Conservation (phyloP, 208 protist genomes). For the Trypanosomatidae sp. region DNA sequence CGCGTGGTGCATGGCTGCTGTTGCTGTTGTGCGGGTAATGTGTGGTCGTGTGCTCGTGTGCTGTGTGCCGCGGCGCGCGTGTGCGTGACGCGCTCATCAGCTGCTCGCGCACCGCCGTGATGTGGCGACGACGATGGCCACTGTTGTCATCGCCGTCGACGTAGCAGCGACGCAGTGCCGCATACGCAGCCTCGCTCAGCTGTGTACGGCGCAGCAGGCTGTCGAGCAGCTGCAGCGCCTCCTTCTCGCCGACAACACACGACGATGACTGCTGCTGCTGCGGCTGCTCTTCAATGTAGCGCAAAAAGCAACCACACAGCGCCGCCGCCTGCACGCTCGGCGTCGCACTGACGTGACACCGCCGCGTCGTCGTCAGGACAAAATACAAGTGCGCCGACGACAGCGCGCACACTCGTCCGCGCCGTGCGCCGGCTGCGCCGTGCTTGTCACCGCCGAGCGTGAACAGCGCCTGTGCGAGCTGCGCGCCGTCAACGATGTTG, state of each 20-base stretch:
- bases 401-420: too few species aligned
- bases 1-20: not conserved
- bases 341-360: slow-evolving; percentile 20
- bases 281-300: slow-evolving; percentile 24
- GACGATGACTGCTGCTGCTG: not conserved
- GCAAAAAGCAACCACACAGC: slow-evolving; percentile 45
- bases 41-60: not conserved
- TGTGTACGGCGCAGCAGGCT: too few species aligned
- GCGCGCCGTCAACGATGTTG: slow-evolving; percentile 27
- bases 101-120: too few species aligned
- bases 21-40: not conserved
- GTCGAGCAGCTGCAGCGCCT: too few species aligned
- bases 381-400: slow-evolving; percentile 53
- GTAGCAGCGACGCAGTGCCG: too few species aligned
- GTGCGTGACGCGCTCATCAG: too few species aligned
- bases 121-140: too few species aligned
- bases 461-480: slow-evolving; percentile 12
- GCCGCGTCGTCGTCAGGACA: slow-evolving; percentile 18
- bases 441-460: slow-evolving; percentile 5
- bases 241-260: not conserved
- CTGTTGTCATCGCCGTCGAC: too few species aligned
- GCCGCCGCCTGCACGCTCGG: slow-evolving; percentile 41
- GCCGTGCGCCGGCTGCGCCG: too few species aligned
- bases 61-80: too few species aligned
- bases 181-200: too few species aligned